Evolutionary conservation across 2,329 filamentous ascomycete species (phyloP).

Genomic region (Huntiella omanensis): DNA sequence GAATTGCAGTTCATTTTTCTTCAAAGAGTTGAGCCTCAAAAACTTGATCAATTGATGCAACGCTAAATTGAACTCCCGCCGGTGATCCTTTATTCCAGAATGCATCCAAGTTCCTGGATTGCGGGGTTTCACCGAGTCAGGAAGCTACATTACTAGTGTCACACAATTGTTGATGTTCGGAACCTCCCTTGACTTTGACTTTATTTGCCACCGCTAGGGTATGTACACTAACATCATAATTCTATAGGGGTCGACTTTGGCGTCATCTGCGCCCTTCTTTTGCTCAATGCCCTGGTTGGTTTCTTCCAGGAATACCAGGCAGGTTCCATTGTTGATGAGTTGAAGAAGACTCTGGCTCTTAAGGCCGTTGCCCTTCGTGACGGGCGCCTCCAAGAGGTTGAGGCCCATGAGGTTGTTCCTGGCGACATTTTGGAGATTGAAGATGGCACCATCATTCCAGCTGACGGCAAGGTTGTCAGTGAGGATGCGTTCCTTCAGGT

Average conservation of each 20-base stretch:
- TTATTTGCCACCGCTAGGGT: no score
- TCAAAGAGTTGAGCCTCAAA: no score
- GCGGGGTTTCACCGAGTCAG: no score
- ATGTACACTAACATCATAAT: slow-evolving; percentile 3
- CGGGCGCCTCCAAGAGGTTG: slow-evolving; percentile 54
- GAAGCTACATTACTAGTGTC: no score
- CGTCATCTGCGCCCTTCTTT: slow-evolving; percentile 66
- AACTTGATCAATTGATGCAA: no score
- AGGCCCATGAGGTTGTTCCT: slow-evolving; percentile 68
- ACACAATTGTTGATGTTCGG: not conserved
- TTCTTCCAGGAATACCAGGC: slow-evolving; percentile 84
- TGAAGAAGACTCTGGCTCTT: slow-evolving; percentile 78
- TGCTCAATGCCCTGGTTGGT: slow-evolving; percentile 72
- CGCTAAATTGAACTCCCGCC: no score
- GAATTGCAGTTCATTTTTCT: no score
- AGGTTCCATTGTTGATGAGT: slow-evolving; percentile 72
- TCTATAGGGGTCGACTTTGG: slow-evolving; percentile 61
- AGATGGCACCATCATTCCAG: slow-evolving; percentile 75
- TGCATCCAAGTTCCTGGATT: not conserved
- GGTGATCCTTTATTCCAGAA: not conserved
- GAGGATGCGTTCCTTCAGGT: slow-evolving; percentile 74
- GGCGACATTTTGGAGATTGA: slow-evolving; percentile 82
- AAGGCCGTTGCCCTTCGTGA: slow-evolving; percentile 79
- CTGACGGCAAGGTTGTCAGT: slow-evolving; percentile 71
- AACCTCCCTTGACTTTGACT: not conserved